Base-by-base conservation (phyloP, 2,329 filamentous ascomycete genomes). In the Periconia sp. region DNA sequence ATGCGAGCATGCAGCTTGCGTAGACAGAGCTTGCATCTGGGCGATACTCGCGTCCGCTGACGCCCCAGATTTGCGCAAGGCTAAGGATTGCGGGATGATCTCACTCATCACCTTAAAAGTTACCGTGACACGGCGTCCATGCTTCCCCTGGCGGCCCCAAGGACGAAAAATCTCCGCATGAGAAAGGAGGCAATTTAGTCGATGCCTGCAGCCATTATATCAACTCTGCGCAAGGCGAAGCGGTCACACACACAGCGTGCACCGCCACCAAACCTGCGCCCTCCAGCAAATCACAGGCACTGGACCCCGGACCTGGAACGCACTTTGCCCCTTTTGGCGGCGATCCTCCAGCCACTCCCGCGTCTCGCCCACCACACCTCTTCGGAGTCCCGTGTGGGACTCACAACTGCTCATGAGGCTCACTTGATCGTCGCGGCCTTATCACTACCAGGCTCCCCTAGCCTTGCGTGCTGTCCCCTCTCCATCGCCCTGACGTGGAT, bases 281-380 rank as follows among this genome's bases (percentile, higher is more conserved):
- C 8, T 16, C 23, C 11, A 39, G 29, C 57, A 23, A 57, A 56
- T 59, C 36, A 60, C 42, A 48, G 28, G 34, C 17, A 31, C 18
- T 37, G 28, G 41, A 36, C 39, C 39, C 41, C 30, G 22, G 24
- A 37, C 11, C 15, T 4, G 21, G 4, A 19, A 35, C 12, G 16
- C 46, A 37, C 46, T 47, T 49, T 40, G 45, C 51, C 38, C 36
- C 30, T 43, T 45, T 48, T 15, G 40, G 19, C 11, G 17, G 30
- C 31, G 13, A 43, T 13, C 32, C 1, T 30, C 40, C 57, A 65
- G 65, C 63, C 65, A 64, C 59, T 54, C 43, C 62, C 65, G 63
- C 53, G 37, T 36, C 50, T 46, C 21, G 13, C 3, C 28, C 10
- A 32, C 51, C 33, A 41, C 49, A 40, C 46, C 38, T 41, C 36